These are phyloP conservation scores for Pythium biforme DNA, from an alignment of 352 stramenopile genomes.

Conservation along the genomic window DNA sequence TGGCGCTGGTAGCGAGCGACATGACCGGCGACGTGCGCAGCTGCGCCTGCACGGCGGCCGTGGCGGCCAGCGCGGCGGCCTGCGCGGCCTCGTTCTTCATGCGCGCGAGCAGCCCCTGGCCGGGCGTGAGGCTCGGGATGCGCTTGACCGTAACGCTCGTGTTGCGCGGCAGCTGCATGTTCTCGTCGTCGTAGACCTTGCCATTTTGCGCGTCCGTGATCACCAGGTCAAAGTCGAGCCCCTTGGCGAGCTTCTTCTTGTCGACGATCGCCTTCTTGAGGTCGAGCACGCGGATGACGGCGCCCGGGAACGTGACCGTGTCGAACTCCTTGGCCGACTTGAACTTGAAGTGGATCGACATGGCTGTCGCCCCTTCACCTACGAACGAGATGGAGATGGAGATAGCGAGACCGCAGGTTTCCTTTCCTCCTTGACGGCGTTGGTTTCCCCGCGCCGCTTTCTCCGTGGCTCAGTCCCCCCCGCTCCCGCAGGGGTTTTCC, in stretches of 20 bases:
- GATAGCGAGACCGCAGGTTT: too few species aligned
- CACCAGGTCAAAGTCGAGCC: slow-evolving; percentile 90
- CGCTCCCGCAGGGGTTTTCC: too few species aligned
- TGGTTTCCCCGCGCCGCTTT: too few species aligned
- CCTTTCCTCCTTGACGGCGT: not conserved
- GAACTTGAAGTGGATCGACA: slow-evolving; percentile 93
- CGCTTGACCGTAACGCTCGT: slow-evolving; percentile 92
- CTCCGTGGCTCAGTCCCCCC: too few species aligned
- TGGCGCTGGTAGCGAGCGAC: slow-evolving; percentile 29
- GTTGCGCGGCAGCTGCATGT: slow-evolving; percentile 86
- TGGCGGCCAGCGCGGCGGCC: slow-evolving; percentile 47
- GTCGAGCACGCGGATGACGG: slow-evolving; percentile 85
- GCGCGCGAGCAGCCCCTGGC: slow-evolving; percentile 70
- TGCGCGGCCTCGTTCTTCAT: slow-evolving; percentile 84
- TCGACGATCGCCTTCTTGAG: slow-evolving; percentile 94
- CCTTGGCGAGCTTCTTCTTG: slow-evolving; percentile 92
- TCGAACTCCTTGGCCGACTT: slow-evolving; percentile 90
- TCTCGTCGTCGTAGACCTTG: slow-evolving; percentile 92
- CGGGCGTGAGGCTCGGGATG: slow-evolving; percentile 78
- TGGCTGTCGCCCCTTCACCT: slow-evolving; percentile 20
- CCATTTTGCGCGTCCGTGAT: slow-evolving; percentile 92
- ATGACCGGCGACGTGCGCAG: slow-evolving; percentile 37
- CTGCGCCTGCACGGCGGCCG: slow-evolving; percentile 29
- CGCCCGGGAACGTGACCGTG: slow-evolving; percentile 81
- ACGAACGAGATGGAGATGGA: too few species aligned